Base-by-base conservation (phyloP, 73 alveolate genomes). In the Effrenium voratum region DNA sequence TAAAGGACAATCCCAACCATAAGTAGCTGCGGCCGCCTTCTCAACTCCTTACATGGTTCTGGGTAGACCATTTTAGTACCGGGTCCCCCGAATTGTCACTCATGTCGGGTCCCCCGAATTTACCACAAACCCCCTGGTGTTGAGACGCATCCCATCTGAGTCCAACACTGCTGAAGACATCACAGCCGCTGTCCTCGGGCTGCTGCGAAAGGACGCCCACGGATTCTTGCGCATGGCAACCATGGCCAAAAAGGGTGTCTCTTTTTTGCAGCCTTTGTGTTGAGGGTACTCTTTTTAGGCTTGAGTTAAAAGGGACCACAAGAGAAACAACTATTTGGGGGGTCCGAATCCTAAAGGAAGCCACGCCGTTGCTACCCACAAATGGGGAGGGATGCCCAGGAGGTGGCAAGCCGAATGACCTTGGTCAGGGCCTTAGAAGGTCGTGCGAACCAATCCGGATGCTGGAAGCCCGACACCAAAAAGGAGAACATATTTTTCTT, bases 201-300 rank as follows among this genome's bases (percentile, higher is more conserved):
- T 85, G 75, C 70, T 85, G 44, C 82, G 57, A 57, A 85, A 85
- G 94, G 94, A 79, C 43, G n/a, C n/a, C n/a, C n/a, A n/a, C n/a
- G n/a, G n/a, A n/a, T n/a, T n/a, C n/a, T n/a, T n/a, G n/a, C n/a
- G n/a, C n/a, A n/a, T n/a, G n/a, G n/a, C n/a, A n/a, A n/a, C n/a
- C n/a, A n/a, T n/a, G n/a, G n/a, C n/a, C n/a, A n/a, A n/a, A n/a
- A n/a, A n/a, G n/a, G n/a, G n/a, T n/a, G n/a, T n/a, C n/a, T n/a
- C n/a, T n/a, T n/a, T n/a, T n/a, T n/a, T n/a, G n/a, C n/a, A n/a
- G n/a, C 77, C 43, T 59, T 16, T 55, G 68, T 55, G 32, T n/a
- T n/a, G n/a, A n/a, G n/a, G n/a, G n/a, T n/a, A n/a, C n/a, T n/a
- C n/a, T n/a, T n/a, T n/a, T n/a, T n/a, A n/a, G n/a, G n/a, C n/a